phyloP scores from a whole-genome alignment of 345 rosid species.

The Eucalyptus camaldulensis region DNA sequence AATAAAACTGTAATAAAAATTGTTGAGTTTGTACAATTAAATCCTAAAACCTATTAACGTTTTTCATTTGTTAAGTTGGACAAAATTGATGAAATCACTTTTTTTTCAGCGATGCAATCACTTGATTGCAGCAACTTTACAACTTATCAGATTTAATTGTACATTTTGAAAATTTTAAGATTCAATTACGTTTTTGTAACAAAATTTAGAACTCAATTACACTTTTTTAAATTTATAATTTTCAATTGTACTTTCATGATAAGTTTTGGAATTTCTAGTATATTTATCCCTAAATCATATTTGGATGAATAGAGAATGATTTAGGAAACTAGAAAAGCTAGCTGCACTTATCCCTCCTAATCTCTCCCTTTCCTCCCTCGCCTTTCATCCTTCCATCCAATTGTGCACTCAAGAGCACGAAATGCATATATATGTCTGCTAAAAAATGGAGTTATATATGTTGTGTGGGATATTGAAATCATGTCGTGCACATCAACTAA shows the following conservation, averaged over 20 bases:
- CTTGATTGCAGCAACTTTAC: fast-evolving
- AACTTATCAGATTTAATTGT: fast-evolving
- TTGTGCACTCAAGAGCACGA: fast-evolving
- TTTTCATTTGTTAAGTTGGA: not conserved
- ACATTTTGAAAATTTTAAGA: too few relatives aligned
- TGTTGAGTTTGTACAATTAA: fast-evolving
- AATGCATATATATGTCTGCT: not conserved
- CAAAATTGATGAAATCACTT: too few relatives aligned
- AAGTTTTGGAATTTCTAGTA: fast-evolving
- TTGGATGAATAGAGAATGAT: too few relatives aligned
- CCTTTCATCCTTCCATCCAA: not conserved
- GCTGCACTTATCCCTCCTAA: not conserved
- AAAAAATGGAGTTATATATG: not conserved
- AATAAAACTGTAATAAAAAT: too few relatives aligned
- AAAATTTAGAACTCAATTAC: too few relatives aligned
- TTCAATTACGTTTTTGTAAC: fast-evolving
- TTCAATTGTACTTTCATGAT: too few relatives aligned
- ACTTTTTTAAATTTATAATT: fast-evolving
- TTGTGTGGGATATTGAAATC: not conserved
- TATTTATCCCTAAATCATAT: too few relatives aligned
- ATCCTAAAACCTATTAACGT: too few relatives aligned
- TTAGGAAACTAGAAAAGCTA: not conserved
- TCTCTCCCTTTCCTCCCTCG: not conserved
- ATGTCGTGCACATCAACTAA: not conserved
- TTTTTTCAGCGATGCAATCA: too few relatives aligned